Conservation (phyloP, 2,329 filamentous ascomycete species). For the Septoria linicola region DNA sequence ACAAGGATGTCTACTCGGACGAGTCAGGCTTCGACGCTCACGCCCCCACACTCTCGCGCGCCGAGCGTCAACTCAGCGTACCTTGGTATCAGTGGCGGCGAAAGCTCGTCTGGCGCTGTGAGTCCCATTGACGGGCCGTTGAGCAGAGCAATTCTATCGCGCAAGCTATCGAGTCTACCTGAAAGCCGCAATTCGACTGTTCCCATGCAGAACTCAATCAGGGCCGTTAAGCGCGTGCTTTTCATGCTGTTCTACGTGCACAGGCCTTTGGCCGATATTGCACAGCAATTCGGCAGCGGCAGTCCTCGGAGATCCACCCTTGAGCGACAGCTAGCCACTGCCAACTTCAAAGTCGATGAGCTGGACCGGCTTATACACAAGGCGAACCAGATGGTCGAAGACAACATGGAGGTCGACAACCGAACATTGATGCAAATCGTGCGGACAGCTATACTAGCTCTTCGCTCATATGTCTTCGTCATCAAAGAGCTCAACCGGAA, state of each 20-base stretch:
- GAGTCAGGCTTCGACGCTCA: slow-evolving; percentile 54
- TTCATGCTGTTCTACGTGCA: slow-evolving; percentile 34
- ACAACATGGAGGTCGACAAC: slow-evolving; percentile 46
- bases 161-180: slow-evolving; percentile 30
- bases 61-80: slow-evolving; percentile 34
- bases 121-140: slow-evolving; percentile 35
- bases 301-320: slow-evolving; percentile 50
- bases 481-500: slow-evolving; percentile 50
- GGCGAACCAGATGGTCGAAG: slow-evolving; percentile 49
- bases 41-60: slow-evolving; percentile 34
- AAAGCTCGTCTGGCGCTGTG: slow-evolving; percentile 35
- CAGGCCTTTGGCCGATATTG: slow-evolving; percentile 30
- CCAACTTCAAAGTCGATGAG: slow-evolving; percentile 56
- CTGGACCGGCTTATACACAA: slow-evolving; percentile 50
- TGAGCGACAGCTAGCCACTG: slow-evolving; percentile 57
- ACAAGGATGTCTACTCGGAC: slow-evolving; percentile 26
- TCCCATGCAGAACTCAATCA: slow-evolving; percentile 26
- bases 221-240: slow-evolving; percentile 32
- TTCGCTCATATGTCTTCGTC: slow-evolving; percentile 52
- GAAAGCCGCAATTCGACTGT: slow-evolving; percentile 32
- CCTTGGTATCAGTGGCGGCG: slow-evolving; percentile 31
- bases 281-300: slow-evolving; percentile 47
- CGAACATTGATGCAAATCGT: slow-evolving; percentile 43
- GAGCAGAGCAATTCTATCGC: slow-evolving; percentile 24
- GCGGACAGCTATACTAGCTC: slow-evolving; percentile 49